Evolutionary conservation across 257 asterid genomes (phyloP).

Genomic region (Leonotis leonurus): DNA sequence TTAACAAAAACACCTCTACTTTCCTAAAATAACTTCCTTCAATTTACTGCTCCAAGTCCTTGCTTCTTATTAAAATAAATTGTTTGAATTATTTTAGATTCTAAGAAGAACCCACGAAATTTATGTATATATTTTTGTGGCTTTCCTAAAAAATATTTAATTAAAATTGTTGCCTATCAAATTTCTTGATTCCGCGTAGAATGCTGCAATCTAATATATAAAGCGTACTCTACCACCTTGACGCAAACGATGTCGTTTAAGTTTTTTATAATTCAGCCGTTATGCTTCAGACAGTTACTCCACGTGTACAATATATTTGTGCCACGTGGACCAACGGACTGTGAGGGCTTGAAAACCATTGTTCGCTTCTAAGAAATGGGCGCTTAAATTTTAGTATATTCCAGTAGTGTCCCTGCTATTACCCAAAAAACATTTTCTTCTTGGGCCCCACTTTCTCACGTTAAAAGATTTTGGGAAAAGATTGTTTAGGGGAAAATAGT

Average conservation of each 20-base stretch:
- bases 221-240: not conserved
- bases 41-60: not conserved
- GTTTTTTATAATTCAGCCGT: conserved; percentile 14
- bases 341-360: conserved; percentile 15
- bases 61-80: not conserved
- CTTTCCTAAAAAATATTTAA: not conserved
- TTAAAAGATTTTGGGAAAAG: conserved; percentile 17
- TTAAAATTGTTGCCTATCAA: not conserved
- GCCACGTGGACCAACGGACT: conserved; percentile 26
- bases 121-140: not conserved
- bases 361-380: conserved; percentile 20
- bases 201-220: not conserved
- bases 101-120: conserved; percentile 7
- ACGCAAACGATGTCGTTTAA: conserved; percentile 14
- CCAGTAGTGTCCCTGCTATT: conserved; percentile 11
- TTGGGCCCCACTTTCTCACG: conserved; percentile 28
- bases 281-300: conserved; percentile 16
- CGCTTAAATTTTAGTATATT: conserved; percentile 13
- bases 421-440: conserved; percentile 9
- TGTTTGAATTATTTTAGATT: not conserved
- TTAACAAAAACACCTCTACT: not conserved
- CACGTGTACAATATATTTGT: conserved; percentile 24
- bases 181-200: not conserved
- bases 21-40: not conserved
- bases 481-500: conserved; percentile 20